Evolutionary conservation across 1,139 yeast genomes (phyloP), one percentile per base, ranked within the genome.

Genomic region (Kluyveromyces marxianus): DNA sequence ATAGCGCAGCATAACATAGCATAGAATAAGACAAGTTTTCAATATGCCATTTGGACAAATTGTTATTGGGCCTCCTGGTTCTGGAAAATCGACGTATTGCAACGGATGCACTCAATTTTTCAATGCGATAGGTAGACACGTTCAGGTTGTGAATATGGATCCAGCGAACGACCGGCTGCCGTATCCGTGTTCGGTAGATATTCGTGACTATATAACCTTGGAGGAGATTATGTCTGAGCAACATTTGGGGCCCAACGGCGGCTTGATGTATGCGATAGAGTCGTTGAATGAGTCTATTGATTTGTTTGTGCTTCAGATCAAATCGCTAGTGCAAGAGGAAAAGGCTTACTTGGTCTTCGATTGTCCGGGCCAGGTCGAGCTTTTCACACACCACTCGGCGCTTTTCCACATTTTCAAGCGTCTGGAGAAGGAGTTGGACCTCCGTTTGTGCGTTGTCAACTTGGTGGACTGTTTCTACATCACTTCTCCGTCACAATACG

Each of bases 331-430:
- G 4, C 69, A 75, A 28, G 72, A 77, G 14, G 83, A 83, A 32
- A 72, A 74, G 21, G 76, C 81, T 44, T 94, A 92, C 59, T 65
- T 92, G 31, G 72, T 94, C 4, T 89, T 94, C 67, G 99, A 94
- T 65, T 92, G 97, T 66, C 98, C 99, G 1, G 98, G 97, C 0
- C 99, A 94, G 63, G 92, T 90, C 33, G 99, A 94, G 64, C 74
- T 94, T 29, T 94, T 88, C 65, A 94, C 98, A 2, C 96, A 87
- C 60, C 88, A 88, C 50, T 82, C 90, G 0, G 85, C 96, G 0
- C 71, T 94, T 46, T 81, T 83, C 32, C 74, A 76, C 36, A 83
- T 94, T 2, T 89, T 89, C 54, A 74, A 75, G 53, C 79, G 72
- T 50, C 69, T 94, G 50, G 90, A 74, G 69, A 89, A 80, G 52